These are phyloP conservation scores for Xerophyta viscosa DNA, from an alignment of 106 monocot species.

Conservation along the genomic window DNA sequence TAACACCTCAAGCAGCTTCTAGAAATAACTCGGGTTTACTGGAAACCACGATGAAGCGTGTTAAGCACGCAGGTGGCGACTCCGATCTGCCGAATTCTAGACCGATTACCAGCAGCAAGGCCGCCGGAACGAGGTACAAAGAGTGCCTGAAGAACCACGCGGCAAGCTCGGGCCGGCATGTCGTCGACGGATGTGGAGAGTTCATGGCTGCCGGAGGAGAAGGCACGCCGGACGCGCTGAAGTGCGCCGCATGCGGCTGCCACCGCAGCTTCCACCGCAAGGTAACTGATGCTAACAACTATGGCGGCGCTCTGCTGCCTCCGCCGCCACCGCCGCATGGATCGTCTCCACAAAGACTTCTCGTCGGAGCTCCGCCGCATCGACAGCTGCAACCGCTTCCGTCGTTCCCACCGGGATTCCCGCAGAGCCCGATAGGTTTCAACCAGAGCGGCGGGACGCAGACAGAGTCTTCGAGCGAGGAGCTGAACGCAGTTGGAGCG, in stretches of 20 bases:
- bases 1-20: not conserved
- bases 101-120: not conserved
- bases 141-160: conserved; percentile 38
- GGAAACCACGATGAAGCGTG: not conserved
- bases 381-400: not conserved
- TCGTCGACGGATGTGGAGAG: conserved; percentile 40
- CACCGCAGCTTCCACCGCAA: conserved; percentile 44
- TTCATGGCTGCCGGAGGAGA: conserved; percentile 18
- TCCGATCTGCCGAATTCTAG: not conserved
- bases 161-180: conserved; percentile 26
- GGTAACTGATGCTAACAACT: conserved; percentile 3
- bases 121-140: conserved; percentile 4
- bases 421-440: not conserved
- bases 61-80: not conserved
- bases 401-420: conserved; percentile 1
- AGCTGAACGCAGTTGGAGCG: conserved; percentile 3
- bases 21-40: not conserved
- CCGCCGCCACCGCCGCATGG: conserved; percentile 1
- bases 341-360: too few species aligned
- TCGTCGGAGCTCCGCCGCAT: not conserved
- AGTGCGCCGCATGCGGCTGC: conserved; percentile 37
- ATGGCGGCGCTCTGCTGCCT: not conserved
- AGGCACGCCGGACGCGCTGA: conserved; percentile 8
- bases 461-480: conserved; percentile 25
- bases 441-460: conserved; percentile 2